Base-by-base conservation (phyloP, 202 grass and related monocot genomes). In the Sporobolus alterniflorus region DNA sequence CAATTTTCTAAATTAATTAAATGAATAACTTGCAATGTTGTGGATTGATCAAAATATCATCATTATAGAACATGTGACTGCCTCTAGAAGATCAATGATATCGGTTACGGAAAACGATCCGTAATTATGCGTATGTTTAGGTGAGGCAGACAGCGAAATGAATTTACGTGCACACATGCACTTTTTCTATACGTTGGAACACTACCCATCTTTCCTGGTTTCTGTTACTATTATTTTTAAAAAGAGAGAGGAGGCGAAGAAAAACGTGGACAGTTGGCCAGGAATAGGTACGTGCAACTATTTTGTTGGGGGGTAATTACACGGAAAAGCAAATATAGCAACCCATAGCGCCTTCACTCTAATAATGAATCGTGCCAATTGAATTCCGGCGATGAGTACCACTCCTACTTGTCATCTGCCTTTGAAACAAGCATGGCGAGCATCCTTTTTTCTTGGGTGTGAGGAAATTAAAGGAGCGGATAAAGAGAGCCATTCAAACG, bases 241-340 rank as follows among this genome's bases (percentile, higher is more conserved):
- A n/a, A n/a, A n/a, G n/a, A n/a, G n/a, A n/a, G n/a, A n/a, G n/a
- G n/a, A n/a, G n/a, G n/a, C n/a, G n/a, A n/a, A n/a, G n/a, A n/a
- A n/a, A n/a, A n/a, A n/a, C n/a, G n/a, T n/a, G n/a, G n/a, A n/a
- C n/a, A n/a, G n/a, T n/a, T 71, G 25, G 5, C 33, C 9, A 31
- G 12, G 18, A 64, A 89, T 22, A 70, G 82, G 71, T 77, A 85
- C 82, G 64, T 76, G 4, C 77, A 82, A 71, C 87, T 74, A 68
- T 78, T 71, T 64, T 16, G 52, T 11, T 46, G 34, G 20, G 28
- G 20, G 33, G 49, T 77, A 55, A 72, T 71, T 59, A 26, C 64
- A 24, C 2, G 0, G 15, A n/a, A 70, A n/a, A 75, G 10, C 54
- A 76, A 81, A 81, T 32, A 64, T 41, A 80, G 78, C 11, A 71